A percentile compares a stretch with the other conserved stretches of the same genome.
Conservation (phyloP, 1,284 basidiomycete species). For the Phylloporus sp. region DNA sequence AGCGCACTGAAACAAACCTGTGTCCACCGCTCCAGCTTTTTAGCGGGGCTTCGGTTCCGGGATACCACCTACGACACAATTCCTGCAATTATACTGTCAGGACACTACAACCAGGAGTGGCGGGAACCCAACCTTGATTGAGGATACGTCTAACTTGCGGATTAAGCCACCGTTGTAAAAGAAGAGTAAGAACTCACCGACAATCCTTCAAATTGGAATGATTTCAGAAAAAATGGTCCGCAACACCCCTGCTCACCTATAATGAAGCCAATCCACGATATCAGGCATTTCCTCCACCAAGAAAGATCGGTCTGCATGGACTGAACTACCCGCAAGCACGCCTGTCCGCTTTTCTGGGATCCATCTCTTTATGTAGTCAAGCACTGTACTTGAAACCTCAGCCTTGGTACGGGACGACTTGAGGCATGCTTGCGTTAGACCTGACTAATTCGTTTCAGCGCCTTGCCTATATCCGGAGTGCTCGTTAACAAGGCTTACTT, state of each 20-base stretch:
- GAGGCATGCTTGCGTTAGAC: constrained; percentile 71
- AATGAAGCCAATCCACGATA: constrained; percentile 75
- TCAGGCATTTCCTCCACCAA: constrained; percentile 78
- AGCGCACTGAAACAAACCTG: constrained; percentile 42
- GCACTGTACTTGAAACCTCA: constrained; percentile 58
- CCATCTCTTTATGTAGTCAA: constrained; percentile 77
- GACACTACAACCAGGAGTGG: neutral
- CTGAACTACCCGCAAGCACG: constrained; percentile 80
- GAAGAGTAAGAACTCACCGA: constrained; percentile 48
- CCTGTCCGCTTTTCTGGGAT: constrained; percentile 63
- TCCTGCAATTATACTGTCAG: constrained; percentile 51
- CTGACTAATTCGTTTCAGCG: constrained; percentile 54
- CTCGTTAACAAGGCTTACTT: constrained; percentile 40
- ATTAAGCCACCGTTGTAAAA: neutral
- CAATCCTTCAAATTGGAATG: constrained; percentile 47
- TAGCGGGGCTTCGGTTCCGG: constrained; percentile 29
- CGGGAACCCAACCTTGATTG: constrained; percentile 62
- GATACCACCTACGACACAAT: constrained; percentile 75
- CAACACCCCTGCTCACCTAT: constrained; percentile 53
- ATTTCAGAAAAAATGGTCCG: constrained; percentile 5
- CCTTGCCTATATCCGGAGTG: neutral
- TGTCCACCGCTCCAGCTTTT: constrained; percentile 19
- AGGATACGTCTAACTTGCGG: constrained; percentile 65
- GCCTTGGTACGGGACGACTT: constrained; percentile 59
- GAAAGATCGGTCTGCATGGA: constrained; percentile 79